Evolutionary conservation across 164 flowering plant species (phyloP).

Genomic region (Nymphaea colorata): DNA sequence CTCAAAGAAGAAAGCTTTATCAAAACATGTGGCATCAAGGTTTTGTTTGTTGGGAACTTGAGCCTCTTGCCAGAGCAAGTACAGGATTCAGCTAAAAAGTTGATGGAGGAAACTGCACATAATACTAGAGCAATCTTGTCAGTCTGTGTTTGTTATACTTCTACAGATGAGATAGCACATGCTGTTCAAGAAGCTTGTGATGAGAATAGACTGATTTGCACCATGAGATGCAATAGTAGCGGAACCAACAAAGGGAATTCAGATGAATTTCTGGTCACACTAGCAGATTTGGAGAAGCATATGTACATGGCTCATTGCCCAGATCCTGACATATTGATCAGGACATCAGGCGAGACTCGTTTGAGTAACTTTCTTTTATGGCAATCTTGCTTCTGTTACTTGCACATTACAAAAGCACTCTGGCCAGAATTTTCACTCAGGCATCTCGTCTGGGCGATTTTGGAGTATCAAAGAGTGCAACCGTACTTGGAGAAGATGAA

Average conservation of each 20-base stretch:
- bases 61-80: conserved; percentile 39
- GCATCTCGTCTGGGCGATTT: conserved; percentile 54
- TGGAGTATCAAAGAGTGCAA: conserved; percentile 40
- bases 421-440: conserved; percentile 74
- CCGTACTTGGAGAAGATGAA: conserved; percentile 37
- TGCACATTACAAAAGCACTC: conserved; percentile 47
- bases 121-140: conserved; percentile 30
- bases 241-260: conserved; percentile 1
- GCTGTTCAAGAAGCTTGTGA: conserved; percentile 36
- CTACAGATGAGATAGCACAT: conserved; percentile 56
- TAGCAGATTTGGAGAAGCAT: conserved; percentile 51
- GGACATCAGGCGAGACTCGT: conserved; percentile 71
- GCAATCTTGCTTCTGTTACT: conserved; percentile 39
- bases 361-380: conserved; percentile 84
- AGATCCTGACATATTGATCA: conserved; percentile 57
- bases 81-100: conserved; percentile 50
- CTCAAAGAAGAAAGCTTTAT: conserved; percentile 38
- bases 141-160: conserved; percentile 62
- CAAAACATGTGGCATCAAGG: conserved; percentile 38
- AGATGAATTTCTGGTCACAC: conserved; percentile 6
- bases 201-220: conserved; percentile 15
- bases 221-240: neutral
- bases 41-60: conserved; percentile 52
- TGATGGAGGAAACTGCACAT: conserved; percentile 40
- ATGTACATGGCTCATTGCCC: conserved; percentile 56